Evolutionary conservation across 306 rosid genomes (phyloP), one percentile per base, ranked within the genome.

Genomic region (Arachis hypogaea): DNA sequence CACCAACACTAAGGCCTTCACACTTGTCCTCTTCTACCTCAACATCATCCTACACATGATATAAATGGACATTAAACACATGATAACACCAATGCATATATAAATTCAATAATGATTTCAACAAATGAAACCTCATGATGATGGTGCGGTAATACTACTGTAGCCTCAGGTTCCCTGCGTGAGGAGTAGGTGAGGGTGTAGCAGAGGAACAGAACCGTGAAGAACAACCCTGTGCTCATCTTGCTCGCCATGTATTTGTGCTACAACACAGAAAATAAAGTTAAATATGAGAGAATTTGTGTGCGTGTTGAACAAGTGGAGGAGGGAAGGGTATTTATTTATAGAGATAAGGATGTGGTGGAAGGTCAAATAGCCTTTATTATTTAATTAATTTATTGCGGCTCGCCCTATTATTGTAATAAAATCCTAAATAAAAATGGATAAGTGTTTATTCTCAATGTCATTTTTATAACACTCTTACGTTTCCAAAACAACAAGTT

Each of bases 231-330:
- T 16, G 73, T 7, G 69, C 70, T 6, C 79, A 71, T 82, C 11
- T 55, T 68, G 86, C 82, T 85, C 60, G 69, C 73, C 54, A 69
- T 77, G 52, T 57, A 9, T 64, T 79, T 72, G n/a, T 55, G 63
- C 56, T 44, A 46, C 11, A 16, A 42, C 45, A 47, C 45, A 47
- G 60, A 12, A 8, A 42, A 11, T 11, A 42, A 46, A 62, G 41
- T 64, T 63, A 74, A 43, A 30, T 61, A 9, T 4, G 69, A 49
- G 22, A 16, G 6, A 22, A 66, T 33, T 33, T 33, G 4, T 33
- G 38, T 33, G 38, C 38, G 2, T 33, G 38, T 33, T 33, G 38
- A 33, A 33, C 4, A 68, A 28, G 33, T 0, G 51, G 38, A 41
- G 46, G 9, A 29, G 60, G 66, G 63, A 58, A 8, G 22, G 9